A percentile compares a stretch with the other conserved stretches of the same genome.
Conservation (phyloP, 2,329 filamentous ascomycete genomes). For the Colletotrichum gloeosporioides region DNA sequence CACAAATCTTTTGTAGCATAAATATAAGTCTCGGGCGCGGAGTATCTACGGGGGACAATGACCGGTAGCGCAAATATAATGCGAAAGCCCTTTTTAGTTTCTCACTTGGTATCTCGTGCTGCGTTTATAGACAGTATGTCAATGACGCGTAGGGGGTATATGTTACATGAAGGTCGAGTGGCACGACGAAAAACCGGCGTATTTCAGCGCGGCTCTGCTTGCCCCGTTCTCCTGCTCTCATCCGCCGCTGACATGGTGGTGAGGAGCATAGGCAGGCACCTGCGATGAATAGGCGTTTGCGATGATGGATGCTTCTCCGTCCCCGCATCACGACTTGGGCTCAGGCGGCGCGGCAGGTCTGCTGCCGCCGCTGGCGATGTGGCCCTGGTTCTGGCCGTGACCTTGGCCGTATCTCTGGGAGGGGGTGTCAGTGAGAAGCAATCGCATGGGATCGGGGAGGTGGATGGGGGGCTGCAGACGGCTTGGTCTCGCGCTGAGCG, state of each 20-base stretch:
- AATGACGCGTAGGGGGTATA: not conserved
- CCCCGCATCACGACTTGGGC: not conserved
- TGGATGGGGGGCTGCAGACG: slow-evolving; percentile 24
- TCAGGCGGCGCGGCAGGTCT: not conserved
- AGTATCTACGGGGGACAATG: not conserved
- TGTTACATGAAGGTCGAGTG: not conserved
- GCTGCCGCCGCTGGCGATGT: not conserved
- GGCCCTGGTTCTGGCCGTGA: not conserved
- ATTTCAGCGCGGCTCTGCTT: not conserved
- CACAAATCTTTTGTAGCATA: not conserved
- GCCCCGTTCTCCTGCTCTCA: not conserved
- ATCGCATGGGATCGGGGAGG: not conserved
- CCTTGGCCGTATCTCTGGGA: slow-evolving; percentile 8
- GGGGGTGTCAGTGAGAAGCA: not conserved
- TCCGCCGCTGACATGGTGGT: not conserved
- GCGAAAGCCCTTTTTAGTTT: not conserved
- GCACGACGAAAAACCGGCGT: not conserved
- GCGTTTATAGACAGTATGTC: not conserved
- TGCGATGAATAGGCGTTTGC: not conserved
- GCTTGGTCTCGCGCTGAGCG: slow-evolving; percentile 40
- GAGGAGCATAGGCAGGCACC: not conserved
- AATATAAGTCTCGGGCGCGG: not conserved
- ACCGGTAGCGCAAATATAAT: not conserved
- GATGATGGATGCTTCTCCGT: not conserved
- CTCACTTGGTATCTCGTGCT: not conserved